phyloP scores from a whole-genome alignment of 805 yeast genomes.

The Candida koratica region DNA sequence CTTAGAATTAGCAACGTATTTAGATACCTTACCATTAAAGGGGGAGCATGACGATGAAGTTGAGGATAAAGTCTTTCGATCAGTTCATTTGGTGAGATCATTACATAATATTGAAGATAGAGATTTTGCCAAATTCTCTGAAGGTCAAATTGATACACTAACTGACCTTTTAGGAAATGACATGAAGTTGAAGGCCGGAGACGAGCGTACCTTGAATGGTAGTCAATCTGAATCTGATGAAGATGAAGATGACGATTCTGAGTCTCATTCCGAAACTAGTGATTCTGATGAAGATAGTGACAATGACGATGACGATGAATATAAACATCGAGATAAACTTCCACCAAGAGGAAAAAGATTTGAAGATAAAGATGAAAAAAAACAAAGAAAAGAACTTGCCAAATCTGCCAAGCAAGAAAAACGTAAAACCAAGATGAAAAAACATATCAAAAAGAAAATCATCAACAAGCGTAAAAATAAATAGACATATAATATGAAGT shows the following conservation, averaged over 20 bases:
- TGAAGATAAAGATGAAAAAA: slow-evolving; percentile 49
- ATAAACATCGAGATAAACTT: slow-evolving; percentile 18
- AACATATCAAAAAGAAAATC: slow-evolving; percentile 29
- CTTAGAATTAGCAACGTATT: slow-evolving; percentile 37
- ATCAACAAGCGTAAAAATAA: slow-evolving; percentile 64
- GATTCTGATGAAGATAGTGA: slow-evolving; percentile 10
- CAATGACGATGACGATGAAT: slow-evolving; percentile 24
- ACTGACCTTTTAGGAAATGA: slow-evolving; percentile 51
- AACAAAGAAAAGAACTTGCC: slow-evolving; percentile 36
- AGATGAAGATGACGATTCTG: slow-evolving; percentile 5
- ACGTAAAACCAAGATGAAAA: slow-evolving; percentile 39
- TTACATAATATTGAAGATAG: slow-evolving; percentile 84
- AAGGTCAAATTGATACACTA: slow-evolving; percentile 78
- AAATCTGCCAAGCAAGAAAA: slow-evolving; percentile 29
- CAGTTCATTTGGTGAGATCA: slow-evolving; percentile 71
- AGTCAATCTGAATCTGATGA: slow-evolving; percentile 11
- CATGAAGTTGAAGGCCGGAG: slow-evolving; percentile 11
- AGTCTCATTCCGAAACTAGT: slow-evolving; percentile 10
- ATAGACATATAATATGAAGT: slow-evolving; percentile 1
- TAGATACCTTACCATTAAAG: slow-evolving; percentile 56
- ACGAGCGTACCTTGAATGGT: slow-evolving; percentile 13
- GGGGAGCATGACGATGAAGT: slow-evolving; percentile 53
- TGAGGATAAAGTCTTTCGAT: slow-evolving; percentile 82
- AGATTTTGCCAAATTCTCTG: slow-evolving; percentile 73
- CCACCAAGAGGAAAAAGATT: slow-evolving; percentile 61